Conservation (phyloP, 2,329 filamentous ascomycete genomes). For the Nemania bipapillata region DNA sequence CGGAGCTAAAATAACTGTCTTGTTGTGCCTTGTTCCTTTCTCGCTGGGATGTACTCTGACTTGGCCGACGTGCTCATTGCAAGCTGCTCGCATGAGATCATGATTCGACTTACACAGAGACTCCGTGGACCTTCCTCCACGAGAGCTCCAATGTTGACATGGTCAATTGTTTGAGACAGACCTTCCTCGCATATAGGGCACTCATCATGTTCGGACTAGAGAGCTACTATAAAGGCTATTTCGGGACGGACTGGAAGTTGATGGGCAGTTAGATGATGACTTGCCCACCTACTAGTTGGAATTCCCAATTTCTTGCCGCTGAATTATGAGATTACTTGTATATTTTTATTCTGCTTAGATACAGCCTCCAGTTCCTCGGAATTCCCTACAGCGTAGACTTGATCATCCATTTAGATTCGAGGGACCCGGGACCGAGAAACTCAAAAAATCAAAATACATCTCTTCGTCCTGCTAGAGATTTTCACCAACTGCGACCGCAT, state of each 20-base stretch:
- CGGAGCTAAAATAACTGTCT: no score
- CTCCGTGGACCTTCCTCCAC: no score
- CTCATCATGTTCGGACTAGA: background rate
- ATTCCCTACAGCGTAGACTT: background rate
- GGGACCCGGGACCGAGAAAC: background rate
- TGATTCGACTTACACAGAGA: no score
- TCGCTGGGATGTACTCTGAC: no score
- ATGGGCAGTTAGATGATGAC: background rate
- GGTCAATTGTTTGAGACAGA: background rate
- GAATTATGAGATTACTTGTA: background rate
- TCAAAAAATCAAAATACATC: background rate
- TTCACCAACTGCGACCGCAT: background rate
- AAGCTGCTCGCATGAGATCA: no score
- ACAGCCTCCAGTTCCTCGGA: background rate
- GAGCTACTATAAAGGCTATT: background rate
- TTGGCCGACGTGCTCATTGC: no score
- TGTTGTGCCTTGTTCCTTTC: no score
- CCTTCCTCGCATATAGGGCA: background rate
- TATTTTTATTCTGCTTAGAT: background rate
- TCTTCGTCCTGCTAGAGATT: background rate
- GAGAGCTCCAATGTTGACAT: no score
- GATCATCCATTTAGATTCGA: conserved; percentile 1
- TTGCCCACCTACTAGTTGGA: background rate
- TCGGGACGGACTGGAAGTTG: background rate
- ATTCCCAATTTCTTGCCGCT: background rate